Conservation (phyloP, 768 basidiomycete species). For the Botryobasidium botryosum region DNA sequence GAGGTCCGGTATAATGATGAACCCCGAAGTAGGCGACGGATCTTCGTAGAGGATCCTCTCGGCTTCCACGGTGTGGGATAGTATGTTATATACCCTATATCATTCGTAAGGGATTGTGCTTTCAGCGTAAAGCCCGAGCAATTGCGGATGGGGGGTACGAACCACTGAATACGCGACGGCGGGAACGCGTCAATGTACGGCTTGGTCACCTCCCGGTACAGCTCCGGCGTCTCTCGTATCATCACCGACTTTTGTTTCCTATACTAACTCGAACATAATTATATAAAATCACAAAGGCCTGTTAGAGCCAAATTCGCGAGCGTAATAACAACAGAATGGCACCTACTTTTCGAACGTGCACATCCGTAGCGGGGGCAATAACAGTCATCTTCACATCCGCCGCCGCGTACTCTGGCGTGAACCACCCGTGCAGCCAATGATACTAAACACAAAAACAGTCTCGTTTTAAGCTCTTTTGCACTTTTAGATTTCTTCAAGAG, state of each 20-base stretch:
- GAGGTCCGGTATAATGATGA: conserved; percentile 83
- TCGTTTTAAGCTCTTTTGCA: conserved; percentile 8
- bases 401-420: conserved; percentile 23
- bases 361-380: conserved; percentile 77
- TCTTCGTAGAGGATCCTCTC: conserved; percentile 52
- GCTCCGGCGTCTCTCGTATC: conserved; percentile 65
- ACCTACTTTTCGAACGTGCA: conserved; percentile 67
- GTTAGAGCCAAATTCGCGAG: too few species aligned
- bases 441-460: conserved; percentile 35
- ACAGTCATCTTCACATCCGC: conserved; percentile 73
- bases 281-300: not conserved
- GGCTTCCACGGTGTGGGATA: conserved; percentile 58
- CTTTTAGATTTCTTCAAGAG: too few species aligned
- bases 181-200: conserved; percentile 72
- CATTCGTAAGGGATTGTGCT: not conserved
- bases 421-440: conserved; percentile 62
- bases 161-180: conserved; percentile 69
- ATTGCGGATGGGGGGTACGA: conserved; percentile 8
- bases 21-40: conserved; percentile 32
- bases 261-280: conserved; percentile 38
- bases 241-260: conserved; percentile 52
- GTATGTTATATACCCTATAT: conserved; percentile 69
- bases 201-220: conserved; percentile 53
- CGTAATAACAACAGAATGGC: not conserved
- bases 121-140: not conserved